Base-by-base conservation (phyloP, 1,284 basidiomycete species). In the Cerioporus squamosus region DNA sequence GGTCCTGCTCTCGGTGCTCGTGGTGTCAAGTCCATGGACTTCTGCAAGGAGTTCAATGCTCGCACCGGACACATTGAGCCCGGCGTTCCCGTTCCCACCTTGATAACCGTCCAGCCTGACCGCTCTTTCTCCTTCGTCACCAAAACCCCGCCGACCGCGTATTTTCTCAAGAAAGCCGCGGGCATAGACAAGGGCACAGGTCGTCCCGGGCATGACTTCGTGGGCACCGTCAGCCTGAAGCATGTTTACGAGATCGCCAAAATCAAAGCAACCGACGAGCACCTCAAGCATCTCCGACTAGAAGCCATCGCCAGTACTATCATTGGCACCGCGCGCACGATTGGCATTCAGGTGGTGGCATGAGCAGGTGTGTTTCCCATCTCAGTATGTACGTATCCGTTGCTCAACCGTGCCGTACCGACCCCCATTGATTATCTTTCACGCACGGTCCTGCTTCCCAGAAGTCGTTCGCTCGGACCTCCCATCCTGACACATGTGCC, bases 1-100 rank as follows among this genome's bases (percentile, higher is more conserved):
- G 97, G 97, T 68, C 97, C 97, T 53, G 96, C 96, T 20, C 87
- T 98, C 52, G 97, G 97, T 81, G 96, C 97, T 64, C 90, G 95
- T 72, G 97, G 97, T 70, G 95, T 99, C 66, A 98, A 98, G 79
- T 97, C 96, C 18, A 99, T 99, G 90, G 97, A 99, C 79, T 99
- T 99, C 74, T 97, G 95, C 81, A 99, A 98, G 75, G 95, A 97
- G 74, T 97, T 94, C 79, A 95, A 94, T 75, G 95, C 93, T 55
- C 88, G 86, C 62, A 97, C 95, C 40, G 91, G 93, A 20, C 91
- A 95, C 72, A 84, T 97, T 57, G 88, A 91, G 67, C 87, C 91
- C 18, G 94, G 94, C 42, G 84, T 93, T 15, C 97, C 97, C 2
- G 87, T 88, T 40, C 97, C 97, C 10, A 96, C 95, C 15, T 79